phyloP scores from a whole-genome alignment of 1,139 yeast genomes.

The Candida sp. region DNA sequence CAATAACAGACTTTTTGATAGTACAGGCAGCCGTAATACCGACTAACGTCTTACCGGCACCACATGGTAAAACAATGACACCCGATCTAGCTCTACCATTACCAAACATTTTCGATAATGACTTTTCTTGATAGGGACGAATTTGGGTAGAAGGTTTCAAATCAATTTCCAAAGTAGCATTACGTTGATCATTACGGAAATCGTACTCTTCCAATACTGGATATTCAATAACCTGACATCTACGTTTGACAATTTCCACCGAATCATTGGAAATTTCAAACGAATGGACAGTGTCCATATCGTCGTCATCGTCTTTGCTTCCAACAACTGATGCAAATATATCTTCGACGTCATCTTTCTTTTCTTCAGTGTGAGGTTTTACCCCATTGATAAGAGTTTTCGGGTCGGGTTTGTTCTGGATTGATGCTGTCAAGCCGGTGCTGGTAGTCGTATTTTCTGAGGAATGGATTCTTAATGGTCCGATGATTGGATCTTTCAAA shows the following conservation, averaged over 20 bases:
- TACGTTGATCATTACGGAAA: slow-evolving; percentile 87
- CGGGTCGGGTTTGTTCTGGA: slow-evolving; percentile 59
- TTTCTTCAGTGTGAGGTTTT: slow-evolving; percentile 9
- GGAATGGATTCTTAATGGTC: slow-evolving; percentile 75
- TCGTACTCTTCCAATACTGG: slow-evolving; percentile 98
- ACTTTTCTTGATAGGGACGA: slow-evolving; percentile 96
- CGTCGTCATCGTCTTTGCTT: slow-evolving; percentile 76
- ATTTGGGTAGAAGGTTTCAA: slow-evolving; percentile 97
- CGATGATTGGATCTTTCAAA: slow-evolving; percentile 86
- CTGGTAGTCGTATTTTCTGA: slow-evolving; percentile 44
- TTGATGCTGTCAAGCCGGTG: slow-evolving; percentile 60
- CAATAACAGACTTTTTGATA: slow-evolving; percentile 91
- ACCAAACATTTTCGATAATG: slow-evolving; percentile 96
- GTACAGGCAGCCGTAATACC: slow-evolving; percentile 99
- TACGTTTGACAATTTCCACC: slow-evolving; percentile 88
- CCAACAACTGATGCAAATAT: slow-evolving; percentile 84
- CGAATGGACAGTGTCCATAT: slow-evolving; percentile 90
- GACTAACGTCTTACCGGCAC: slow-evolving; percentile 97
- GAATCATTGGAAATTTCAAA: slow-evolving; percentile 89
- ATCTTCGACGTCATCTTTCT: slow-evolving; percentile 55
- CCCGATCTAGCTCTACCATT: slow-evolving; percentile 99
- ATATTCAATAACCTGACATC: slow-evolving; percentile 96
- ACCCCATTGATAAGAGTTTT: slow-evolving; percentile 37
- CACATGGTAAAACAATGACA: slow-evolving; percentile 96
- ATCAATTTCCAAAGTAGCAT: slow-evolving; percentile 91